A percentile compares a stretch with the other conserved stretches of the same genome.
Conservation (phyloP, 2,329 filamentous ascomycete genomes). For the Clarireedia monteithiana region DNA sequence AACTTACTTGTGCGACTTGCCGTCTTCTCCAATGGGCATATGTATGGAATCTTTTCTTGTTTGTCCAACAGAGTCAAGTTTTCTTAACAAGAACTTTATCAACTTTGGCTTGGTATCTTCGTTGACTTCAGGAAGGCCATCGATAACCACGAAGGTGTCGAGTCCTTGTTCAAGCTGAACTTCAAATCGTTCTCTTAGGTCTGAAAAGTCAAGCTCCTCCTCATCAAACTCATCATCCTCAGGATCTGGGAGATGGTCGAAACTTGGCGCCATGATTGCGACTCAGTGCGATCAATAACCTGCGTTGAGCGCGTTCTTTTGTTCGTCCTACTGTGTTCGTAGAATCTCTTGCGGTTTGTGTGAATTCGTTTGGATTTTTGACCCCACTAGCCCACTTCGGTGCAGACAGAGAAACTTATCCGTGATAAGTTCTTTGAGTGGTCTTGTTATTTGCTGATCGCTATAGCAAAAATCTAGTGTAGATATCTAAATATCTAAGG, state of each 20-base stretch:
- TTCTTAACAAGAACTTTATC: constrained; percentile 91
- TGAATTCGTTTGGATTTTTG: constrained; percentile 10
- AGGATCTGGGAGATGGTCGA: constrained; percentile 85
- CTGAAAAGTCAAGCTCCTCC: constrained; percentile 91
- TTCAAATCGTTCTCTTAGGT: constrained; percentile 90
- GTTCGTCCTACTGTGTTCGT: constrained; percentile 3
- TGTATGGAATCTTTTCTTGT: constrained; percentile 80
- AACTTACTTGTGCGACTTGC: constrained; percentile 75
- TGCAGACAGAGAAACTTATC: background rate
- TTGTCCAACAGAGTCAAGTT: constrained; percentile 78
- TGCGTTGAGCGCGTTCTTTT: constrained; percentile 8
- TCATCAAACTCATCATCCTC: constrained; percentile 83
- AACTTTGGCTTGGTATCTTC: constrained; percentile 91
- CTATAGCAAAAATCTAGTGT: background rate
- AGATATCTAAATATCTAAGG: background rate
- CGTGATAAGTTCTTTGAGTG: background rate
- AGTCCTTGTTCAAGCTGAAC: constrained; percentile 93
- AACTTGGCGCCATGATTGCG: constrained; percentile 80
- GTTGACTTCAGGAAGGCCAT: constrained; percentile 82
- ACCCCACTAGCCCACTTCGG: constrained; percentile 10
- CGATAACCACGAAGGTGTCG: constrained; percentile 92
- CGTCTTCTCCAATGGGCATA: constrained; percentile 88
- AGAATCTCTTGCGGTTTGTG: constrained; percentile 7
- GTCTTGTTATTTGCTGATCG: too few species aligned
- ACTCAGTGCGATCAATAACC: constrained; percentile 13